A percentile compares a stretch with the other conserved stretches of the same genome.
Evolutionary conservation across 2,329 filamentous ascomycete genomes (phyloP).

Genomic region (Phialophora chinensis): DNA sequence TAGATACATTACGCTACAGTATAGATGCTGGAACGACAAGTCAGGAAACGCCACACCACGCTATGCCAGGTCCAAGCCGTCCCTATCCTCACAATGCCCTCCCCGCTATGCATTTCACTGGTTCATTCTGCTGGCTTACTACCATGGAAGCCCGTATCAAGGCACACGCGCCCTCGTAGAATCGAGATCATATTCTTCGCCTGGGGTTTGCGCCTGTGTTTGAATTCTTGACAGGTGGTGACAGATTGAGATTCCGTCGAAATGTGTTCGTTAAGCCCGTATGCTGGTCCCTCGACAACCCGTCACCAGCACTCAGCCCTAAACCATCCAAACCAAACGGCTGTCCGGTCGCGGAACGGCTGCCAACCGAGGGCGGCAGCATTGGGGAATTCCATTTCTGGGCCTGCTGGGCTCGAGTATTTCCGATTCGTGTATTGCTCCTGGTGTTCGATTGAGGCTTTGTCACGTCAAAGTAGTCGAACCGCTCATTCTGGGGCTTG

Average conservation of each 20-base stretch:
- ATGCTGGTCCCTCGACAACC: background rate
- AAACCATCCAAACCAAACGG: conserved; percentile 29
- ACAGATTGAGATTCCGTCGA: background rate
- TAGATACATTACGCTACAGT: background rate
- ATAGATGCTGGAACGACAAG: background rate
- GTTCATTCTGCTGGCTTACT: background rate
- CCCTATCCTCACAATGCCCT: background rate
- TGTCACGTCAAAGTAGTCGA: conserved; percentile 7
- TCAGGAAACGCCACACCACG: background rate
- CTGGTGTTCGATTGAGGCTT: background rate
- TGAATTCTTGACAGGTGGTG: background rate
- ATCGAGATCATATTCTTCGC: background rate
- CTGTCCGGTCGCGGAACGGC: background rate
- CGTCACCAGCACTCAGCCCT: conserved; percentile 12
- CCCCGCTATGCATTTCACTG: background rate
- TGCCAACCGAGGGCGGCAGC: background rate
- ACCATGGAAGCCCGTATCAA: too few species aligned
- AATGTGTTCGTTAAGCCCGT: background rate
- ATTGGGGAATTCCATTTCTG: background rate
- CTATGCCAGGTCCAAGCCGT: background rate
- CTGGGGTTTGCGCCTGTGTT: background rate
- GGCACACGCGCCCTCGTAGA: background rate
- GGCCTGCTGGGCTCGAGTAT: background rate
- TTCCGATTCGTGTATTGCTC: background rate
- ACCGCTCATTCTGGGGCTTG: conserved; percentile 19